A percentile compares a stretch with the other conserved stretches of the same genome.
phyloP scores from a whole-genome alignment of 352 stramenopile species.

The Globisporangium spinosum region DNA sequence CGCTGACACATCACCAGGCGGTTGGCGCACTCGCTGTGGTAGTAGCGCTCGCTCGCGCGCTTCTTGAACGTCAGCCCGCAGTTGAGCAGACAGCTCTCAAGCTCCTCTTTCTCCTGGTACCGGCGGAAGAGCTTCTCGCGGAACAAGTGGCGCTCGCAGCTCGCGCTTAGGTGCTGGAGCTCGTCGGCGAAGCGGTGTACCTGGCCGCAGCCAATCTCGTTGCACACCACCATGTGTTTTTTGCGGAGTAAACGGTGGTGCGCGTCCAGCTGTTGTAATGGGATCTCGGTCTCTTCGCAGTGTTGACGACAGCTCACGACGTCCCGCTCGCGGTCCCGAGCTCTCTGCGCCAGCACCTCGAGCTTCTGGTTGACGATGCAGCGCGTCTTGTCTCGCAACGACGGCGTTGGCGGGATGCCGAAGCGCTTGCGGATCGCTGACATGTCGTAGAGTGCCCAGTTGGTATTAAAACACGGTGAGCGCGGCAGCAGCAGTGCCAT shows the following conservation, averaged over 20 bases:
- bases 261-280: conserved; percentile 37
- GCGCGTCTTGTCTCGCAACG: conserved; percentile 54
- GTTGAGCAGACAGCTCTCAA: conserved; percentile 42
- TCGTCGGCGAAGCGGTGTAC: conserved; percentile 33
- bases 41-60: conserved; percentile 34
- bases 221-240: conserved; percentile 53
- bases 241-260: conserved; percentile 49
- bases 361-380: conserved; percentile 69
- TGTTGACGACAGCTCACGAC: conserved; percentile 36
- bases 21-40: conserved; percentile 39
- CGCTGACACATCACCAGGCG: conserved; percentile 47
- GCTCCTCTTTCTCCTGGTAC: conserved; percentile 34
- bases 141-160: conserved; percentile 39
- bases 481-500: conserved; percentile 53
- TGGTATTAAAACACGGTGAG: conserved; percentile 36
- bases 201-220: conserved; percentile 39
- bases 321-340: conserved; percentile 41
- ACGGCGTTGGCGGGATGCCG: conserved; percentile 54
- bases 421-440: conserved; percentile 40
- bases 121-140: conserved; percentile 37
- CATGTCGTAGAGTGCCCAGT: conserved; percentile 55
- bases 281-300: conserved; percentile 33
- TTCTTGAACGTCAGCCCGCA: conserved; percentile 35
- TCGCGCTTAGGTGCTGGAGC: conserved; percentile 24
- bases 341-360: conserved; percentile 57